A percentile compares a stretch with the other conserved stretches of the same genome.
Conservation (phyloP, 768 basidiomycete genomes). For the Boletus reticulatus region DNA sequence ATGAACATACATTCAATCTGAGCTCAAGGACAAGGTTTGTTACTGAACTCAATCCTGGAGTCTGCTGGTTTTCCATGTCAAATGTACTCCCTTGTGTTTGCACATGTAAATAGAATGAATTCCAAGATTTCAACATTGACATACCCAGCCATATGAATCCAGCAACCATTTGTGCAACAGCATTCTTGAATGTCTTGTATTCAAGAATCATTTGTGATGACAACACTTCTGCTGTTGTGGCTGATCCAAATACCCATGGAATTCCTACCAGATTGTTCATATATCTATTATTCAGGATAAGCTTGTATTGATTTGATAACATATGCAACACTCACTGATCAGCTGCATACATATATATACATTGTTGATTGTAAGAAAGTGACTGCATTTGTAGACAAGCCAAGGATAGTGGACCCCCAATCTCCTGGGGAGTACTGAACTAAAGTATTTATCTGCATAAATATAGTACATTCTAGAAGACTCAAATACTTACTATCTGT, state of each 20-base stretch:
- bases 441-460: neutral
- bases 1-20: neutral
- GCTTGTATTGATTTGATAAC: neutral
- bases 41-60: neutral
- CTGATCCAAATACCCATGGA: neutral
- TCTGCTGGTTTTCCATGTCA: neutral
- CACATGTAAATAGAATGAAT: neutral
- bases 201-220: neutral
- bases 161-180: neutral
- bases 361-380: neutral
- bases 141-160: conserved; percentile 10
- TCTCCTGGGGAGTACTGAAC: neutral
- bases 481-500: neutral
- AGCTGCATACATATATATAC: neutral
- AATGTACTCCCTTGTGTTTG: neutral
- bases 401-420: too few relatives aligned
- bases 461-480: neutral
- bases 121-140: neutral
- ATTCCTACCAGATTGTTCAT: neutral
- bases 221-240: neutral
- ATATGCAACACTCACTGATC: neutral
- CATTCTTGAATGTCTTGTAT: neutral
- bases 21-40: neutral
- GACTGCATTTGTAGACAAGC: neutral
- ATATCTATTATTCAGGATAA: neutral